Percentiles rank a stretch among this genome's conserved stretches.
Evolutionary conservation across 2,329 filamentous ascomycete genomes (phyloP).

Genomic region (Ascochyta clinopodiicola): DNA sequence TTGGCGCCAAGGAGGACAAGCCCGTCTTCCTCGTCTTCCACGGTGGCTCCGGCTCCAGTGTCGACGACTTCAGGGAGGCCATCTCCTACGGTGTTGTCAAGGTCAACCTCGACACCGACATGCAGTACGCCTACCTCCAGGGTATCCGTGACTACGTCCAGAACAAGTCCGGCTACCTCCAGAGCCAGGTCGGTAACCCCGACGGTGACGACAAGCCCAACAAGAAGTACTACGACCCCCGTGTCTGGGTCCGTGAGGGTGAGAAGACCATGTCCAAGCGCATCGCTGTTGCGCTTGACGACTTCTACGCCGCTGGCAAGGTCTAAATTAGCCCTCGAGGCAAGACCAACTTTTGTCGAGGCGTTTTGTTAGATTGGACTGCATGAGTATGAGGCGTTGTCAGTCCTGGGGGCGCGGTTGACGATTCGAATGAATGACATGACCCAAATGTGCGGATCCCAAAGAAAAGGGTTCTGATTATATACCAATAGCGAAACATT

Average conservation of each 20-base stretch:
- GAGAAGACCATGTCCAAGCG: slow-evolving; percentile 91
- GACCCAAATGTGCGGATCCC: slow-evolving; percentile 17
- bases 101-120: slow-evolving; percentile 98
- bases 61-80: slow-evolving; percentile 76
- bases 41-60: slow-evolving; percentile 90
- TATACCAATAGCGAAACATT: slow-evolving; percentile 19
- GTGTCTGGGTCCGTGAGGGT: slow-evolving; percentile 94
- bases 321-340: slow-evolving; percentile 60
- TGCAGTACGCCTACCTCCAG: slow-evolving; percentile 86
- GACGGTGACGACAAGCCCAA: slow-evolving; percentile 97
- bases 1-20: slow-evolving; percentile 75
- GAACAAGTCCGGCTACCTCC: slow-evolving; percentile 89
- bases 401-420: slow-evolving; percentile 17
- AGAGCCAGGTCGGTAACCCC: slow-evolving; percentile 88
- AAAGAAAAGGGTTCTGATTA: slow-evolving; percentile 12
- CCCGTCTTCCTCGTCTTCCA: slow-evolving; percentile 99
- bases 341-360: slow-evolving; percentile 12
- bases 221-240: slow-evolving; percentile 85
- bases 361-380: slow-evolving; percentile 25
- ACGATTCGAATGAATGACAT: slow-evolving; percentile 17
- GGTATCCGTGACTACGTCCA: slow-evolving; percentile 94
- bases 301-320: slow-evolving; percentile 87
- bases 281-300: slow-evolving; percentile 79
- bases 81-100: slow-evolving; percentile 87
- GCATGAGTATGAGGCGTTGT: slow-evolving; percentile 14